Evolutionary conservation across 345 rosid genomes (phyloP), one percentile per base, ranked within the genome.

Genomic region (Populus deltoides): DNA sequence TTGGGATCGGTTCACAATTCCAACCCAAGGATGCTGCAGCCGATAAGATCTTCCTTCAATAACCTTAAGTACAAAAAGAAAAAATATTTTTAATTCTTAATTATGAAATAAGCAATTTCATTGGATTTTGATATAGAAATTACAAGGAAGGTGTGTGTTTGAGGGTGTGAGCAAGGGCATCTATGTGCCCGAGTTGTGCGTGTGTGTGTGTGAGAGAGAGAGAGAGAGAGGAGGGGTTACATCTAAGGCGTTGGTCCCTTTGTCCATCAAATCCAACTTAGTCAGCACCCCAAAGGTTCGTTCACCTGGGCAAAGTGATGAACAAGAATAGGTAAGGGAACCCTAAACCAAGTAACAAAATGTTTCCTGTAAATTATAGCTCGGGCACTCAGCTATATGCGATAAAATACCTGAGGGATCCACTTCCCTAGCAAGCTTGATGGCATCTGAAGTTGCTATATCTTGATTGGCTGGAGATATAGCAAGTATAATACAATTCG

Each of bases 391-490:
- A 71, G 63, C 39, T 5, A 31, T 35, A 18, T 15, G 61, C 18
- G 41, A 75, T 74, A 41, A 29, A 78, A 81, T 76, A 93, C 99
- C 99, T 66, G 91, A 22, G 68, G 98, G 96, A 87, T 95, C 99
- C 53, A 93, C 99, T 85, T 93, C 98, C 79, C 93, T 86, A 0
- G 97, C 86, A 53, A 93, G 92, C 79, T 92, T 93, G 76, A 95
- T 95, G 43, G 99, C 98, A 88, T 95, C 99, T 1, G 99, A 95
- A 17, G 99, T 93, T 6, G 99, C 99, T 25, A 95, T 91, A 80
- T 95, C 99, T 84, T 95, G 98, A 83, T 95, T 95, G 39, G 99
- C 99, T 59, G 99, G 99, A 73, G 99, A 90, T 87, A 93, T 93
- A 24, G 99, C 99, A 55, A 95, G 87, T 78, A 95, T 95, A 85